phyloP scores from a whole-genome alignment of 2,329 filamentous ascomycete genomes.

The Colletotrichum sidae region DNA sequence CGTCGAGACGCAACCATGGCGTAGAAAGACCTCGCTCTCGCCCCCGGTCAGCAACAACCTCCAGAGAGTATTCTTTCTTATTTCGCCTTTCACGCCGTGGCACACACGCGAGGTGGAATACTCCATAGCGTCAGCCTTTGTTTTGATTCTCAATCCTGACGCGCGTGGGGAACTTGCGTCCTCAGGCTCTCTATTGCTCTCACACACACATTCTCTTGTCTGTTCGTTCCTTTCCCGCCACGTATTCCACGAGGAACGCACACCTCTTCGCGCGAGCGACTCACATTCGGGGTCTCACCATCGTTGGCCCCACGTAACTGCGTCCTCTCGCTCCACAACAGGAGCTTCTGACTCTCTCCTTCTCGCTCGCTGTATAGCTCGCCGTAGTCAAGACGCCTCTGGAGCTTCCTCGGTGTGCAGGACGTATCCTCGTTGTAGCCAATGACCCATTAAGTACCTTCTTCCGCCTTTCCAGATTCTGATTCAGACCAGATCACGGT shows the following conservation, averaged over 20 bases:
- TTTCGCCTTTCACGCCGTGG: constrained; percentile 6
- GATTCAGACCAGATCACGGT: constrained; percentile 16
- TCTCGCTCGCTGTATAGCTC: background rate
- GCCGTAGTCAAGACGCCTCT: background rate
- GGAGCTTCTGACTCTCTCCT: background rate
- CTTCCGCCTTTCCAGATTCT: constrained; percentile 1
- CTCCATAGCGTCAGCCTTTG: constrained; percentile 8
- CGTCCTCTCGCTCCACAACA: constrained; percentile 2
- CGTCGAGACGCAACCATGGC: too few species aligned
- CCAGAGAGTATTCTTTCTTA: constrained; percentile 11
- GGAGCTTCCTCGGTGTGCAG: too few species aligned
- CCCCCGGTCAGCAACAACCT: background rate
- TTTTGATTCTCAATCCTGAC: constrained; percentile 11
- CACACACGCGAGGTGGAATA: constrained; percentile 22
- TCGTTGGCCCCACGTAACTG: constrained; percentile 20
- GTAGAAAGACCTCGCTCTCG: too few species aligned
- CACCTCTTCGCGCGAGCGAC: constrained; percentile 25
- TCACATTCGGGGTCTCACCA: constrained; percentile 23
- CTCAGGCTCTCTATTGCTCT: background rate
- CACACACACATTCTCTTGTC: constrained; percentile 2
- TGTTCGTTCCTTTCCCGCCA: constrained; percentile 15
- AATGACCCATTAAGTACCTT: background rate
- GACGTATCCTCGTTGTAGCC: too few species aligned
- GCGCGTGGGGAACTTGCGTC: constrained; percentile 14
- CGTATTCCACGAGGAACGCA: constrained; percentile 33